These are phyloP conservation scores for Camillea tinctor DNA, from an alignment of 2,329 filamentous ascomycete species.

Conservation along the genomic window DNA sequence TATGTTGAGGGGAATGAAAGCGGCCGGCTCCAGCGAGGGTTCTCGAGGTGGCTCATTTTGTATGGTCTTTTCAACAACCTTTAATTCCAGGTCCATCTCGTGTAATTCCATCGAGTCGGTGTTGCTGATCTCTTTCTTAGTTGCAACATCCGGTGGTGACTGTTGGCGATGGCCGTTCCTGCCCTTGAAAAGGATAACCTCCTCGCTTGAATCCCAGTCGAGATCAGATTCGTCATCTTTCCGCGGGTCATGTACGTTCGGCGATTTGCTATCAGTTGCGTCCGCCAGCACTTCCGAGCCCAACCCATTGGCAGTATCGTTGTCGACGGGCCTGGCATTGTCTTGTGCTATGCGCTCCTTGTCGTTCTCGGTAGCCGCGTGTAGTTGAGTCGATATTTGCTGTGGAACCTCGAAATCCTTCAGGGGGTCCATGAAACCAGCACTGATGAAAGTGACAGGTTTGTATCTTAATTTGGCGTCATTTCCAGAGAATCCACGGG, in stretches of 20 bases:
- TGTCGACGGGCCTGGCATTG: not conserved
- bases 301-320: not conserved
- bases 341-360: not conserved
- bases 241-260: slow-evolving; percentile 7
- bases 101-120: slow-evolving; percentile 15
- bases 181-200: slow-evolving; percentile 68
- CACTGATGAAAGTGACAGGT: slow-evolving; percentile 53
- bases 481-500: slow-evolving; percentile 39
- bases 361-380: not conserved
- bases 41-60: not conserved
- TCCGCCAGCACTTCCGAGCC: slow-evolving; percentile 1
- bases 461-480: slow-evolving; percentile 45
- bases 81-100: slow-evolving; percentile 35
- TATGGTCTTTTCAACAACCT: slow-evolving; percentile 26
- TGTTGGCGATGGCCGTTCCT: slow-evolving; percentile 37
- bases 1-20: slow-evolving; percentile 20
- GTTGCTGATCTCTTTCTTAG: not conserved
- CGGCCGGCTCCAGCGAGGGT: slow-evolving; percentile 15
- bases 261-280: slow-evolving; percentile 28
- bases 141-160: slow-evolving; percentile 1
- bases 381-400: slow-evolving; percentile 4
- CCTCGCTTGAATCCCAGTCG: slow-evolving; percentile 63
- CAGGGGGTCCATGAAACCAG: slow-evolving; percentile 51
- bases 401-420: slow-evolving; percentile 36
- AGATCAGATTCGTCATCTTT: slow-evolving; percentile 20